Conservation (phyloP, 1,284 basidiomycete species). For the Naganishia albida region DNA sequence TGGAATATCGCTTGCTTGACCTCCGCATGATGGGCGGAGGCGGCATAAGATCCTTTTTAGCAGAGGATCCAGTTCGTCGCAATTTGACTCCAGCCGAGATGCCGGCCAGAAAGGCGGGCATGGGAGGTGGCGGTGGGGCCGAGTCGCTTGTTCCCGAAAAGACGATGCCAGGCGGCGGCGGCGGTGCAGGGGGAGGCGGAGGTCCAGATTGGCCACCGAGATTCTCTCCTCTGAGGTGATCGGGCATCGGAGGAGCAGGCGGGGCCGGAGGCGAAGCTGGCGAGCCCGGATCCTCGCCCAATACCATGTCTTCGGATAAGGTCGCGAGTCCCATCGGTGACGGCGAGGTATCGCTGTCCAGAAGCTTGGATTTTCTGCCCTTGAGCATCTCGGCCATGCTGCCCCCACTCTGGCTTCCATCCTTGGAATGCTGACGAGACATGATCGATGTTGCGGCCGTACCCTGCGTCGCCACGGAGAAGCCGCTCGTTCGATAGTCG, state of each 20-base stretch:
- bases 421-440: slow-evolving; percentile 46
- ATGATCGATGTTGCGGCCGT: slow-evolving; percentile 63
- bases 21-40: slow-evolving; percentile 39
- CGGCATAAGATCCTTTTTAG: slow-evolving; percentile 32
- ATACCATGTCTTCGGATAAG: slow-evolving; percentile 20
- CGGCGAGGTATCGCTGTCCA: slow-evolving; percentile 14
- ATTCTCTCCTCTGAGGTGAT: background rate
- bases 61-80: slow-evolving; percentile 35
- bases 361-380: slow-evolving; percentile 7
- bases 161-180: slow-evolving; percentile 53
- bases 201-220: slow-evolving; percentile 4
- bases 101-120: slow-evolving; percentile 39
- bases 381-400: slow-evolving; percentile 19
- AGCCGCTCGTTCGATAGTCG: slow-evolving; percentile 59
- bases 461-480: slow-evolving; percentile 59
- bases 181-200: slow-evolving; percentile 38
- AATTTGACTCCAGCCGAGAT: slow-evolving; percentile 50
- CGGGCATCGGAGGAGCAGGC: slow-evolving; percentile 40
- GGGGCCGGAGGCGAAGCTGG: slow-evolving; percentile 54
- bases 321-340: slow-evolving; percentile 13
- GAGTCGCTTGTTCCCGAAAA: slow-evolving; percentile 8
- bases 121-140: slow-evolving; percentile 32
- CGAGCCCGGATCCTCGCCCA: background rate
- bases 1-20: slow-evolving; percentile 34
- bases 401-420: slow-evolving; percentile 7